A percentile compares a stretch with the other conserved stretches of the same genome.
phyloP scores from a whole-genome alignment of 441 rosid species.

The Gossypium lobatum region DNA sequence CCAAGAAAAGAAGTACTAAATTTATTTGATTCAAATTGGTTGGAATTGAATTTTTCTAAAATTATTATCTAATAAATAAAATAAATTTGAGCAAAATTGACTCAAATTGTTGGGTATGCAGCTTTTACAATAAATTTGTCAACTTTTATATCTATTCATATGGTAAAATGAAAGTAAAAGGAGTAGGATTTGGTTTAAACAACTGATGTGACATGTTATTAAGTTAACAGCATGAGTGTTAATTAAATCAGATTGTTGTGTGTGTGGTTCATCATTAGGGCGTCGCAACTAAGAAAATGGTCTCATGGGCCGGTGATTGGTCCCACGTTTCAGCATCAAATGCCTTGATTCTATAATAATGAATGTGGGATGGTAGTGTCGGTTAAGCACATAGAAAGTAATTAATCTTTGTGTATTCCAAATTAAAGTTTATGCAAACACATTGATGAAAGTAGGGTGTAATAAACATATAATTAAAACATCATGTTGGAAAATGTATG shows the following conservation, averaged over 20 bases:
- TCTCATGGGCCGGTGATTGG: not conserved
- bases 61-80: no score
- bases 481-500: not conserved
- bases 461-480: not conserved
- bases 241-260: no score
- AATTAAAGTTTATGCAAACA: no score
- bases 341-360: not conserved
- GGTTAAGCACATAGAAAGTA: not conserved
- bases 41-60: no score
- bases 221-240: no score
- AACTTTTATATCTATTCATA: not conserved
- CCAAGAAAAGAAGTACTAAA: no score
- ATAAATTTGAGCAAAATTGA: no score
- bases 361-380: not conserved
- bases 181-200: not conserved
- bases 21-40: no score
- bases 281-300: not conserved
- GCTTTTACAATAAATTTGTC: no score
- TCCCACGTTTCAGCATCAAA: not conserved
- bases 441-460: no score
- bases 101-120: no score
- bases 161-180: slow-evolving; percentile 17
- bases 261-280: not conserved
- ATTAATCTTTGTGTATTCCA: not conserved
- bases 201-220: not conserved